Base-by-base conservation (phyloP, 2,329 filamentous ascomycete genomes). In the Cordyceps cateniannulata region DNA sequence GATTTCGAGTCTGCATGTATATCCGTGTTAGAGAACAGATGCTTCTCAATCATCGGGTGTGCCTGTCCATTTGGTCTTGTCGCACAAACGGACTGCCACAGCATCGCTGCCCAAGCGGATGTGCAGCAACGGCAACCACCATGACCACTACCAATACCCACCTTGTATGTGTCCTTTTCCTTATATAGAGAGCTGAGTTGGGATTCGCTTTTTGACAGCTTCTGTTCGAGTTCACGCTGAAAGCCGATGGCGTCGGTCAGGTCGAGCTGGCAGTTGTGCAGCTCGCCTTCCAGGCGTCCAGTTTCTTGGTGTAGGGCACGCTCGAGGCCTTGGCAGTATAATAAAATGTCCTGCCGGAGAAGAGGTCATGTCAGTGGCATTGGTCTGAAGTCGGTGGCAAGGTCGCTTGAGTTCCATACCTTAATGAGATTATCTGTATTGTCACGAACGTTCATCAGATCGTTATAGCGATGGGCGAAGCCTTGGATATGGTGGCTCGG, bases 171-270 rank as follows among this genome's bases (percentile, higher is more conserved):
- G 52, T 78, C 72, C 62, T 76, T 77, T 63, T 79, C 72, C 18
- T 69, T 71, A 53, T 69, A 66, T 50, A 74, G 63, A 62, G 70
- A 72, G 38, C 71, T 68, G 49, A 77, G 66, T 24, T 70, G 69
- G 49, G 68, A 64, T 51, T 79, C 74, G 42, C 73, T 66, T n/a
- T 75, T 66, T 47, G 74, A 74, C 29, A 83, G 66, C 51, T 73
- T 74, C 62, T 79, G 74, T 67, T 85, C 80, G 44, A 84, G 69
- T 8, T 83, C 79, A 60, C 80, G 73, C 63, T 80, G 74, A 5
- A 76, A 76, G 25, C 76, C 74, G 8, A 71, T 76, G n/a, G 81
- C 76, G 68, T 81, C 76, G 8, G 75, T 73, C 16, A 85, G 74
- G 64, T 85, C 82, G 62, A 84, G 75, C 56, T 77, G 73, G 38